Evolutionary conservation across 805 yeast species (phyloP).

Genomic region (Nadsonia fulvescens): DNA sequence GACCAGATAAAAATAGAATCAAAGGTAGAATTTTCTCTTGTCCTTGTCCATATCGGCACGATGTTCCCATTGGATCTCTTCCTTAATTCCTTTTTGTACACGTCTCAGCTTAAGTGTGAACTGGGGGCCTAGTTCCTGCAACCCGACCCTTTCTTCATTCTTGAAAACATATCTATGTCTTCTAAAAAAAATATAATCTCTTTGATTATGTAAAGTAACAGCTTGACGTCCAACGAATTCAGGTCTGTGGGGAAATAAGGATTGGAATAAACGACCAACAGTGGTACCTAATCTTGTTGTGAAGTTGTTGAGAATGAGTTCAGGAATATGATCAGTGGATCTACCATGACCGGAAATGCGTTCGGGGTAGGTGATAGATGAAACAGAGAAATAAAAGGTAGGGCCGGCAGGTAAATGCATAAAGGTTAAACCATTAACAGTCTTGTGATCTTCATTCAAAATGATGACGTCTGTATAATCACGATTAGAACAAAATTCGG

Average conservation of each 20-base stretch:
- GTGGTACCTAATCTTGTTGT: conserved; percentile 85
- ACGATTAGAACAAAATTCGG: conserved; percentile 61
- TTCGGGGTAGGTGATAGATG: conserved; percentile 60
- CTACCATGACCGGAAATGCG: conserved; percentile 75
- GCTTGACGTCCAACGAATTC: conserved; percentile 93
- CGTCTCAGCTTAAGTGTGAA: conserved; percentile 80
- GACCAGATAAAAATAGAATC: no score
- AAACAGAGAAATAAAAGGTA: conserved; percentile 73
- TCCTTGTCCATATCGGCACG: conserved; percentile 92
- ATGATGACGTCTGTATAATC: conserved; percentile 78
- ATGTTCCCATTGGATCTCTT: conserved; percentile 93
- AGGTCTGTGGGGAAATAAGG: conserved; percentile 82
- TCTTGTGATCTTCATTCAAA: conserved; percentile 85
- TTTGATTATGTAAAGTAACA: conserved; percentile 85
- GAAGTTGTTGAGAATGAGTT: conserved; percentile 79
- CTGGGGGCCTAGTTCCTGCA: conserved; percentile 94
- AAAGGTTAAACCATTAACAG: conserved; percentile 79
- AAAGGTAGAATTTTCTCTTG: conserved; percentile 84
- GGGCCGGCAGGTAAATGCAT: conserved; percentile 94
- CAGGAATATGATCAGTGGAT: conserved; percentile 83
- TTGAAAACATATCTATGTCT: conserved; percentile 83
- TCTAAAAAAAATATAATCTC: conserved; percentile 90
- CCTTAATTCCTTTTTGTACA: conserved; percentile 78
- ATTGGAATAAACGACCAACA: conserved; percentile 80
- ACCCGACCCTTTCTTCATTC: conserved; percentile 81